phyloP scores from a whole-genome alignment of 169 alveolate species.

The Besnoitia besnoiti region DNA sequence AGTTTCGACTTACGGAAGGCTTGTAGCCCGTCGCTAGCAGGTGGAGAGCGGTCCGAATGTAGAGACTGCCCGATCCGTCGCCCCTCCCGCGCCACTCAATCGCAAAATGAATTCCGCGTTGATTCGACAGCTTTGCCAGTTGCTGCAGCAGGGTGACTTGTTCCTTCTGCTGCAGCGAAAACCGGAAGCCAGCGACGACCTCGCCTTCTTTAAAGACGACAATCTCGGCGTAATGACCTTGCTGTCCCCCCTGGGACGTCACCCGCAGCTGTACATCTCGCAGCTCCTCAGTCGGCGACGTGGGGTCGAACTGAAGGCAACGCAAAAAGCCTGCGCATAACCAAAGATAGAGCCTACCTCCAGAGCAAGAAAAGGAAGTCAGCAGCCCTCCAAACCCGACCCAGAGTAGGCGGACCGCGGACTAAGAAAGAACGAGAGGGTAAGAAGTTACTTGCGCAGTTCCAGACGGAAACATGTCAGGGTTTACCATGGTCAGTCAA shows the following conservation, averaged over 20 bases:
- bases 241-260: neutral
- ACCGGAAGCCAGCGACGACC: conserved; percentile 2
- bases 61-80: conserved; percentile 1
- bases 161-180: neutral
- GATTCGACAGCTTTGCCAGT: neutral
- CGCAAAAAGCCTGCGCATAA: neutral
- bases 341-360: neutral
- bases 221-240: neutral
- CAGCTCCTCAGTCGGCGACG: neutral
- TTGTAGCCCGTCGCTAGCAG: conserved; percentile 11
- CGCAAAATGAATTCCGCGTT: neutral
- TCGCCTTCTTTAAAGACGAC: neutral
- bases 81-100: conserved; percentile 7
- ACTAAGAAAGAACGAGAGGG: no score
- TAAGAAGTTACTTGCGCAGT: no score
- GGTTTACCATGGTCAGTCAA: no score
- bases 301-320: conserved; percentile 30
- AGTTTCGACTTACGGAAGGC: conserved; percentile 15
- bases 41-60: neutral
- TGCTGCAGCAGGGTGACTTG: neutral
- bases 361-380: no score
- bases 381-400: no score
- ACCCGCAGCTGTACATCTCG: neutral
- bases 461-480: no score
- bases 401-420: no score